These are phyloP conservation scores for Aspergillus saccharolyticus DNA, from an alignment of 495 filamentous ascomycete genomes.

Conservation along the genomic window DNA sequence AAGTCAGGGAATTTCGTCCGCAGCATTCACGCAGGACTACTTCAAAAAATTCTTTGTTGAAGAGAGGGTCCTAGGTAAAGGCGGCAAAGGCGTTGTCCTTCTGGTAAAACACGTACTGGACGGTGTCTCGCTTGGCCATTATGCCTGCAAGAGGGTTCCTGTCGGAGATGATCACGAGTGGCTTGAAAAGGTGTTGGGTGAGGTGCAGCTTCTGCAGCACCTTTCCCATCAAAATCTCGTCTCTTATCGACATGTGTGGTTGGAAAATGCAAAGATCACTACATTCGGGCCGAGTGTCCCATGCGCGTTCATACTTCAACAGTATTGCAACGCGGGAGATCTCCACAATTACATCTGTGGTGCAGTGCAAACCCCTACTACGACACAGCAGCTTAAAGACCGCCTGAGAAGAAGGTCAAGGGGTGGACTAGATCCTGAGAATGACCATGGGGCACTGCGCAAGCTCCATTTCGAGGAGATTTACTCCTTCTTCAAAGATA, in stretches of 20 bases:
- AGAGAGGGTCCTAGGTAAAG: constrained; percentile 77
- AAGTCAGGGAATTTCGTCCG: constrained; percentile 66
- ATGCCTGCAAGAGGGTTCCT: constrained; percentile 94
- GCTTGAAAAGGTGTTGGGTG: constrained; percentile 88
- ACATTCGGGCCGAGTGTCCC: constrained; percentile 86
- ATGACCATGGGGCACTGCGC: constrained; percentile 50
- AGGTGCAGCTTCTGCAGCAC: constrained; percentile 87
- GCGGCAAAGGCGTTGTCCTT: constrained; percentile 90
- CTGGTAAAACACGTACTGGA: constrained; percentile 88
- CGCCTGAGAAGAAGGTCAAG: constrained; percentile 74
- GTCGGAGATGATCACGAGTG: constrained; percentile 94
- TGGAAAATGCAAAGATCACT: constrained; percentile 80
- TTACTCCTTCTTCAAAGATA: constrained; percentile 93
- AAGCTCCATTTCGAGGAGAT: constrained; percentile 83
- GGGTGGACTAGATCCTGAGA: constrained; percentile 49
- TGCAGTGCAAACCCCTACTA: constrained; percentile 53
- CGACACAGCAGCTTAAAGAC: constrained; percentile 80
- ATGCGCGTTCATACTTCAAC: constrained; percentile 94
- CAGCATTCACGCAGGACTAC: constrained; percentile 86
- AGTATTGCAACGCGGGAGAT: constrained; percentile 96
- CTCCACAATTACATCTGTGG: constrained; percentile 77
- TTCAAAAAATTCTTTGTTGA: constrained; percentile 89
- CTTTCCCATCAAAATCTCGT: constrained; percentile 95
- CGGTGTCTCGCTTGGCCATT: constrained; percentile 78
- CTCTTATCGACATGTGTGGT: constrained; percentile 94